Percentiles rank a stretch among this genome's conserved stretches.
phyloP scores from a whole-genome alignment of 202 grass and related monocot genomes.

The Zoysia matrella region DNA sequence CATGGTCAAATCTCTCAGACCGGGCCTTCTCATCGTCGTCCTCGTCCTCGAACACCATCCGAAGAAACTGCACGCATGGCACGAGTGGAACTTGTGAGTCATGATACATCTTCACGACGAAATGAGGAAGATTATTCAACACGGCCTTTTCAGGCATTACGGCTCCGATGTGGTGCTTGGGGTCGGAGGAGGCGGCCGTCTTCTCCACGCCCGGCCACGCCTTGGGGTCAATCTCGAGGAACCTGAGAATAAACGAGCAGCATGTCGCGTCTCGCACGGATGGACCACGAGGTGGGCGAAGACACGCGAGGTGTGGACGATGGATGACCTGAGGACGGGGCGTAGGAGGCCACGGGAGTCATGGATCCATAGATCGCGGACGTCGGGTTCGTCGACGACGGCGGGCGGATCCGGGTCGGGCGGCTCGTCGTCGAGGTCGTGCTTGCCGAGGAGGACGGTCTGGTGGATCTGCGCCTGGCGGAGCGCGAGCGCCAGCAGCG shows the following conservation, averaged over 20 bases:
- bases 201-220: conserved; percentile 88
- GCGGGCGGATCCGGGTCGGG: conserved; percentile 25
- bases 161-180: conserved; percentile 90
- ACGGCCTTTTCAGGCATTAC: conserved; percentile 26
- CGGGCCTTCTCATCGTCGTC: conserved; percentile 59
- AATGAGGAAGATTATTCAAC: not conserved
- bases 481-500: conserved; percentile 84
- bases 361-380: too few relatives aligned
- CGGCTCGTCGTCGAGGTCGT: conserved; percentile 49
- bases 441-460: conserved; percentile 72
- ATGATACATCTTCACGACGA: not conserved
- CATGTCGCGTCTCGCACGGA: too few relatives aligned
- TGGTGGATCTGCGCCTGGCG: conserved; percentile 97
- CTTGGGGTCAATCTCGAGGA: conserved; percentile 88
- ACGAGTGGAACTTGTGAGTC: not conserved
- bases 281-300: not conserved
- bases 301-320: too few relatives aligned
- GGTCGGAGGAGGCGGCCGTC: conserved; percentile 72
- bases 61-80: conserved; percentile 63
- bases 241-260: conserved; percentile 42
- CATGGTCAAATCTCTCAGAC: conserved; percentile 68
- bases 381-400: not conserved
- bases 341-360: too few relatives aligned
- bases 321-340: too few relatives aligned
- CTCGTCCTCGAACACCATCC: conserved; percentile 83